Base-by-base conservation (phyloP, 805 yeast species). In the Ogataea nakhonphanomensis region DNA sequence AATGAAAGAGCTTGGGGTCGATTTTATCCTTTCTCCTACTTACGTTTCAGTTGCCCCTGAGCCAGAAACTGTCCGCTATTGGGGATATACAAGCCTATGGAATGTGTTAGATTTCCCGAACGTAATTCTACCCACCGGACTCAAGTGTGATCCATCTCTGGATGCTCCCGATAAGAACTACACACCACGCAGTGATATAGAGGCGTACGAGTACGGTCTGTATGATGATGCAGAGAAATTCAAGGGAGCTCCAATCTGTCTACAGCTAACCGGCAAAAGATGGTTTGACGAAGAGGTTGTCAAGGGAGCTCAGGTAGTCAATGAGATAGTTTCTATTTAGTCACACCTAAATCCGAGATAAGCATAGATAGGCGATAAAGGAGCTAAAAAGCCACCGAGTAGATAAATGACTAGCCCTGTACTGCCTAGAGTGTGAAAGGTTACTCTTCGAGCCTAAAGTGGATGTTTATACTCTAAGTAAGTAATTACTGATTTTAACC, bases 31-130 rank as follows among this genome's bases (percentile, higher is more conserved):
- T 32, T 69, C 78, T 30, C 89, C 90, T 39, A 68, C 78, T 5
- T 78, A 79, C 58, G 74, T 71, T 39, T 78, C 79, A 38, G 84
- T 79, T 33, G 86, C 90, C 11, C 81, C 86, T 33, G 67, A 70
- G 41, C 80, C 81, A 6, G 78, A 73, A 38, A 70, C 69, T 15
- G 65, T 78, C 9, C 72, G 73, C 52, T 81, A 80, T 61, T 83
- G 89, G 87, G 81, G 87, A 1, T 84, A 83, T 67, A 81, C 89
- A 8, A 66, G 83, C 2, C 66, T 81, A 49, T 83, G 79, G 78
- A 83, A 83, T 61, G 55, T 81, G 41, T 60, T 81, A 45, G 91
- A 83, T 57, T 70, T 74, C 52, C 87, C 90, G 13, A 73, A 76
- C 29, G 73, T 78, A 37, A 68, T 71, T 0, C 68, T 79, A 63